Percentiles rank a stretch among this genome's conserved stretches.
Conservation (phyloP, 306 rosid genomes). For the Cucurbita pepo region DNA sequence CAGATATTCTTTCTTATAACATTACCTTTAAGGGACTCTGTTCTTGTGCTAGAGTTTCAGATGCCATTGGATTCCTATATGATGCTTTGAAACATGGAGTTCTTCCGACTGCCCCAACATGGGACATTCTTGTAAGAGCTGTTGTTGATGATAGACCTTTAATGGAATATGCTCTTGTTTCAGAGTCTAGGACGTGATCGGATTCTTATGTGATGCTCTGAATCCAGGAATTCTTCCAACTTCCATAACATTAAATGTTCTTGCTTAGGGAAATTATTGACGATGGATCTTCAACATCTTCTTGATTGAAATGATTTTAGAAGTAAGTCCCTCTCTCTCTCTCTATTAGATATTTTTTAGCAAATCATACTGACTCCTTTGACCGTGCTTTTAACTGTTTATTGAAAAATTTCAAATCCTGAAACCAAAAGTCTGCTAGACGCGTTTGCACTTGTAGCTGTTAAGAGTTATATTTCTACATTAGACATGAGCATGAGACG, state of each 20-base stretch:
- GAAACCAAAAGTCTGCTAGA: neutral
- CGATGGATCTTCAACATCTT: constrained; percentile 11
- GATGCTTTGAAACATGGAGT: constrained; percentile 58
- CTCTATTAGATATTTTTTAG: neutral
- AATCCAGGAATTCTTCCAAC: constrained; percentile 45
- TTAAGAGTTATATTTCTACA: too few species aligned
- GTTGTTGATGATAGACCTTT: constrained; percentile 24
- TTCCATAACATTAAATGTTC: constrained; percentile 56
- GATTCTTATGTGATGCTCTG: constrained; percentile 43
- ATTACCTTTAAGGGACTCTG: constrained; percentile 74
- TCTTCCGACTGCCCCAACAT: constrained; percentile 64
- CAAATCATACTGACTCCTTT: neutral
- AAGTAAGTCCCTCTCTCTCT: neutral
- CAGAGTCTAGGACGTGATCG: constrained; percentile 44
- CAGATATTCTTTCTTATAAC: constrained; percentile 78
- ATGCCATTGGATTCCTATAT: constrained; percentile 41
- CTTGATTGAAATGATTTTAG: neutral
- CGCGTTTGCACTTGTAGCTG: neutral
- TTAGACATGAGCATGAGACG: too few species aligned
- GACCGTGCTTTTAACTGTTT: neutral
- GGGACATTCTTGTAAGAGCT: constrained; percentile 83
- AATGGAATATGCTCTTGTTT: constrained; percentile 18
- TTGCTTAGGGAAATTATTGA: constrained; percentile 48
- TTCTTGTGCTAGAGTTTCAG: constrained; percentile 46
- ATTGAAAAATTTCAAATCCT: neutral